phyloP scores from a whole-genome alignment of 495 filamentous ascomycete species.

The Bacidia gigantensis region DNA sequence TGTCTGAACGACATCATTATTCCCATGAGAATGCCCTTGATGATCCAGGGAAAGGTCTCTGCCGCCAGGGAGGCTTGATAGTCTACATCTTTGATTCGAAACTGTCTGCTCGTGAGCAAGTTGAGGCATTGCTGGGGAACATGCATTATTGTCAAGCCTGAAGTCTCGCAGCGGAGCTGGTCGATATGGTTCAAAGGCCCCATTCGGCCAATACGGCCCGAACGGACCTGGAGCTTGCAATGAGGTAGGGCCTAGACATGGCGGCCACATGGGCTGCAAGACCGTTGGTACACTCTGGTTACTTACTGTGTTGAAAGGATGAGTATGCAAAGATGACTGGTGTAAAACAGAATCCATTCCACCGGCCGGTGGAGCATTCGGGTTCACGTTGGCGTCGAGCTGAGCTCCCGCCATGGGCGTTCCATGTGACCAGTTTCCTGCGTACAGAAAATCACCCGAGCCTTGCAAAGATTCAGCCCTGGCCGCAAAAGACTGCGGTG shows the following conservation, averaged over 20 bases:
- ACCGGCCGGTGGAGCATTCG: background rate
- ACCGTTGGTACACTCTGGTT: slow-evolving; percentile 49
- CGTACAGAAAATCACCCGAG: background rate
- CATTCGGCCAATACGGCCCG: slow-evolving; percentile 69
- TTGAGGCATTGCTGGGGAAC: background rate
- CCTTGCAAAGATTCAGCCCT: background rate
- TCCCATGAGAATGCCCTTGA: background rate
- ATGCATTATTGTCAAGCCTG: slow-evolving; percentile 24
- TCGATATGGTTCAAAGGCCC: slow-evolving; percentile 59
- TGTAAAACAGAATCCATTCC: slow-evolving; percentile 39
- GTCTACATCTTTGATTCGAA: background rate
- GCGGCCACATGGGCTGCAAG: slow-evolving; percentile 57
- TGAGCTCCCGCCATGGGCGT: background rate
- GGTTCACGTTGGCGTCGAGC: background rate
- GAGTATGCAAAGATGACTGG: slow-evolving; percentile 30
- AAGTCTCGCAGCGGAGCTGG: slow-evolving; percentile 51
- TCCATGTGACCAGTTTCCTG: background rate
- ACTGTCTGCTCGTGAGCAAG: background rate
- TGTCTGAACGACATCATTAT: background rate
- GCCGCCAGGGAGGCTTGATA: background rate
- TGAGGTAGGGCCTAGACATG: slow-evolving; percentile 54
- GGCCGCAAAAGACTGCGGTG: background rate
- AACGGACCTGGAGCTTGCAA: slow-evolving; percentile 59
- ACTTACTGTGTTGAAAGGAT: slow-evolving; percentile 30
- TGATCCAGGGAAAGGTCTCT: background rate